Conservation (phyloP, 768 basidiomycete genomes). For the Boletus reticuloceps region DNA sequence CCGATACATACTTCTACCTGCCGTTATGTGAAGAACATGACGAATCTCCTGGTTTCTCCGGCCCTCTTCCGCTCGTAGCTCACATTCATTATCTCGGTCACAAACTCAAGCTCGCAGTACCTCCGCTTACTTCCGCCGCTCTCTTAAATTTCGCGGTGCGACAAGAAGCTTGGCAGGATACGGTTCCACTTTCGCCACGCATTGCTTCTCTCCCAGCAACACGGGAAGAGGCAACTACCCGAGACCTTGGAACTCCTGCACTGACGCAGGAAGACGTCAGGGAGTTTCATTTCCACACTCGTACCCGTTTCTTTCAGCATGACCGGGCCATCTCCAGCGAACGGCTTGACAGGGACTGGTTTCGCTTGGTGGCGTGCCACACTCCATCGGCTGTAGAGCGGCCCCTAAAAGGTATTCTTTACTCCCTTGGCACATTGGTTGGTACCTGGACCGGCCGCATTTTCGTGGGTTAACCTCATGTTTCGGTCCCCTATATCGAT, state of each 20-base stretch:
- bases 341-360: constrained; percentile 48
- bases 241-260: constrained; percentile 31
- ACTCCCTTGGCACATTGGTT: constrained; percentile 40
- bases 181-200: constrained; percentile 20
- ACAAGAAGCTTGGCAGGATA: constrained; percentile 37
- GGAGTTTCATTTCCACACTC: constrained; percentile 37
- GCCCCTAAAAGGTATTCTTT: constrained; percentile 42
- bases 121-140: constrained; percentile 41
- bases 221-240: constrained; percentile 32
- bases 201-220: constrained; percentile 32
- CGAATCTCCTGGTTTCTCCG: constrained; percentile 25
- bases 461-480: constrained; percentile 34
- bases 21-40: constrained; percentile 35
- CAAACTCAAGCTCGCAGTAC: constrained; percentile 39
- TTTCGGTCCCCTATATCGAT: constrained; percentile 4
- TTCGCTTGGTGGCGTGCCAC: constrained; percentile 42
- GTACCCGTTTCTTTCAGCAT: constrained; percentile 31
- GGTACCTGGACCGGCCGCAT: constrained; percentile 50
- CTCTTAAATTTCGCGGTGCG: constrained; percentile 36
- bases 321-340: constrained; percentile 21
- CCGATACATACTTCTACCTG: constrained; percentile 43
- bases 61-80: constrained; percentile 31
- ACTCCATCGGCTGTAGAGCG: constrained; percentile 34
- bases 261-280: constrained; percentile 38
- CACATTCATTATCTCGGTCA: constrained; percentile 42